Percentiles rank a stretch among this genome's conserved stretches.
Conservation (phyloP, 2,329 filamentous ascomycete genomes). For the Daldinia sp. region DNA sequence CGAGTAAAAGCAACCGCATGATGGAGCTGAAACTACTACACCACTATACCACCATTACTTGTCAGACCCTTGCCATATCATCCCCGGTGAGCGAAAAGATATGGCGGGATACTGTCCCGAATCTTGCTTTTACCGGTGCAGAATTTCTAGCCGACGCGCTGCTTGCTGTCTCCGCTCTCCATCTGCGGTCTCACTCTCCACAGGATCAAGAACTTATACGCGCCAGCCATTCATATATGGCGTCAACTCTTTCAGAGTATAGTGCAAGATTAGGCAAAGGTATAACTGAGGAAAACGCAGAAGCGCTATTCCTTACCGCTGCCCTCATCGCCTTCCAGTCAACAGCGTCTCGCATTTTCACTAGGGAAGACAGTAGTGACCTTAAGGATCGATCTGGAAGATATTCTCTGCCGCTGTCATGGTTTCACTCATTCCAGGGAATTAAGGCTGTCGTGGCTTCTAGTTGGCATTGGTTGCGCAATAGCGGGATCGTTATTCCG, state of each 20-base stretch:
- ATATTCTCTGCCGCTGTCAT: conserved; percentile 71
- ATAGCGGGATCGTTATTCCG: conserved; percentile 67
- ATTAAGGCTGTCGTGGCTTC: conserved; percentile 74
- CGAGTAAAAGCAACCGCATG: conserved; percentile 59
- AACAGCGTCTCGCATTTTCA: conserved; percentile 71
- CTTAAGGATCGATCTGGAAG: conserved; percentile 55
- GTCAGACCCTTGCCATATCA: conserved; percentile 68
- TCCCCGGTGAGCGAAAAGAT: conserved; percentile 65
- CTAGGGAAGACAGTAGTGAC: conserved; percentile 64
- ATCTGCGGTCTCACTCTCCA: conserved; percentile 68
- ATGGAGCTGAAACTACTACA: conserved; percentile 74
- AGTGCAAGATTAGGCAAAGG: conserved; percentile 67
- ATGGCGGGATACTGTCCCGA: conserved; percentile 71
- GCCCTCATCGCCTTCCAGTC: conserved; percentile 76
- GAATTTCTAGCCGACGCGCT: conserved; percentile 73
- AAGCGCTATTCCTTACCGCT: conserved; percentile 72
- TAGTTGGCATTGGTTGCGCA: conserved; percentile 73
- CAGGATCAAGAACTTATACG: conserved; percentile 70
- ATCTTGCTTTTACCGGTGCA: conserved; percentile 69
- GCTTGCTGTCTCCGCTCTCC: conserved; percentile 72
- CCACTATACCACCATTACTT: conserved; percentile 71
- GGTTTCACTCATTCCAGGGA: conserved; percentile 76
- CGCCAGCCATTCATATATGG: conserved; percentile 74
- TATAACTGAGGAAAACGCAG: conserved; percentile 69
- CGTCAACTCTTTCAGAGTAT: conserved; percentile 71